phyloP scores from a whole-genome alignment of 2,329 filamentous ascomycete species.

The Sarocladium strictum region DNA sequence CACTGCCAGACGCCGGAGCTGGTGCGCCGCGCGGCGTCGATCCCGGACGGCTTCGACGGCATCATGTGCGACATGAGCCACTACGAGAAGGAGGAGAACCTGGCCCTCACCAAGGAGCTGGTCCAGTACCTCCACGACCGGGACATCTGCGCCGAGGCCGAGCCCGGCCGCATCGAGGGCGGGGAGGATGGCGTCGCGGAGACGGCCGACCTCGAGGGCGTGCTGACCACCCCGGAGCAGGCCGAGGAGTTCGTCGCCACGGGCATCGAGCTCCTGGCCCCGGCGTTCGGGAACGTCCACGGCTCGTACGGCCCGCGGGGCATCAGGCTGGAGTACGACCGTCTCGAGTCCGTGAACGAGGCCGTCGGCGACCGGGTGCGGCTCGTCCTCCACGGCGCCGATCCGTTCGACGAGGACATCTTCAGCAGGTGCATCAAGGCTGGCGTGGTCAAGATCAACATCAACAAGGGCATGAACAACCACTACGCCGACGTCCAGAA shows the following conservation, averaged over 20 bases:
- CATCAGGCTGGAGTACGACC: conserved; percentile 19
- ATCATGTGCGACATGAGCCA: conserved; percentile 78
- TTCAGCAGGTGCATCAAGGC: conserved; percentile 37
- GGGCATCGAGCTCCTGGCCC: conserved; percentile 67
- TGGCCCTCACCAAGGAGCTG: conserved; percentile 31
- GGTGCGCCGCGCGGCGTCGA: conserved; percentile 50
- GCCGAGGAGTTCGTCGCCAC: conserved; percentile 63
- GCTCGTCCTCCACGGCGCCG: conserved; percentile 42
- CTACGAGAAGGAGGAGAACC: conserved; percentile 64
- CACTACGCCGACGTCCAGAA: conserved; percentile 10
- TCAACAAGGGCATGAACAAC: conserved; percentile 40
- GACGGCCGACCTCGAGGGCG: conserved; percentile 36
- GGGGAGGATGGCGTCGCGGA: conserved; percentile 69
- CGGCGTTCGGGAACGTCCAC: conserved; percentile 71
- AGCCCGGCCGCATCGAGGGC: conserved; percentile 51
- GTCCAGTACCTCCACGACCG: conserved; percentile 11
- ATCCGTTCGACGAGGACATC: conserved; percentile 40
- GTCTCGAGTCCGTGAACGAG: conserved; percentile 26
- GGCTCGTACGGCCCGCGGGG: conserved; percentile 38
- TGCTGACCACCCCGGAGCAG: conserved; percentile 61
- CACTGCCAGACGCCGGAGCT: conserved; percentile 57
- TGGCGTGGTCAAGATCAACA: conserved; percentile 43
- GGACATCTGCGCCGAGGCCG: conserved; percentile 13
- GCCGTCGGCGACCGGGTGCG: conserved; percentile 38
- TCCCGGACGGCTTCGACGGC: conserved; percentile 48